Evolutionary conservation across 1,284 basidiomycete species (phyloP).

Genomic region (Microbotryum scabiosae): DNA sequence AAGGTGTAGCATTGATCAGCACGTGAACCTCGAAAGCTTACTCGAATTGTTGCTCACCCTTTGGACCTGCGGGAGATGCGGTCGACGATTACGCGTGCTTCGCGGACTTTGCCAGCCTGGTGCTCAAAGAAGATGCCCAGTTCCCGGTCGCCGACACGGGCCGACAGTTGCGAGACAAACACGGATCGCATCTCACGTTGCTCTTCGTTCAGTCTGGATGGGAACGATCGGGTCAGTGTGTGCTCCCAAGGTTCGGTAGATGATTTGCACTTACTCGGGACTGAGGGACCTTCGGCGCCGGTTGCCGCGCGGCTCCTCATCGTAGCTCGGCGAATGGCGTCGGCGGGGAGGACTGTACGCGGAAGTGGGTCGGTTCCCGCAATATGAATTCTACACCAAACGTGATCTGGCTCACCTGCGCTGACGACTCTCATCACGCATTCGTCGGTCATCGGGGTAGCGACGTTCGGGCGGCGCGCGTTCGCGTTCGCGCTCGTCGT

Average conservation of each 20-base stretch:
- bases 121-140: conserved; percentile 97
- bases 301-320: conserved; percentile 8
- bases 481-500: conserved; percentile 1
- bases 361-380: too few species aligned
- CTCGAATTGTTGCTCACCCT: conserved; percentile 55
- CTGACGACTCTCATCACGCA: neutral
- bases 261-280: conserved; percentile 14
- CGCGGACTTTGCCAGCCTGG: conserved; percentile 74
- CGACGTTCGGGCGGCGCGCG: neutral
- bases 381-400: neutral
- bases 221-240: neutral
- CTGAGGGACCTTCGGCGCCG: conserved; percentile 7
- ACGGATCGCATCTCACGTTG: conserved; percentile 61
- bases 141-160: conserved; percentile 87
- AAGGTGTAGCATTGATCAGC: neutral
- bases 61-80: conserved; percentile 85
- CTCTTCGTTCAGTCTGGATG: conserved; percentile 21
- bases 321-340: conserved; percentile 23
- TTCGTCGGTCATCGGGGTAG: neutral
- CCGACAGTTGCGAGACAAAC: conserved; percentile 95
- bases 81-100: conserved; percentile 91
- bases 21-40: neutral
- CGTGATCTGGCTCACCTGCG: conserved; percentile 5
- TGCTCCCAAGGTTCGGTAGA: fast-evolving
- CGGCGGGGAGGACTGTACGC: conserved; percentile 5